Conservation (phyloP, 257 asterid species). For the Solanum rostratum region DNA sequence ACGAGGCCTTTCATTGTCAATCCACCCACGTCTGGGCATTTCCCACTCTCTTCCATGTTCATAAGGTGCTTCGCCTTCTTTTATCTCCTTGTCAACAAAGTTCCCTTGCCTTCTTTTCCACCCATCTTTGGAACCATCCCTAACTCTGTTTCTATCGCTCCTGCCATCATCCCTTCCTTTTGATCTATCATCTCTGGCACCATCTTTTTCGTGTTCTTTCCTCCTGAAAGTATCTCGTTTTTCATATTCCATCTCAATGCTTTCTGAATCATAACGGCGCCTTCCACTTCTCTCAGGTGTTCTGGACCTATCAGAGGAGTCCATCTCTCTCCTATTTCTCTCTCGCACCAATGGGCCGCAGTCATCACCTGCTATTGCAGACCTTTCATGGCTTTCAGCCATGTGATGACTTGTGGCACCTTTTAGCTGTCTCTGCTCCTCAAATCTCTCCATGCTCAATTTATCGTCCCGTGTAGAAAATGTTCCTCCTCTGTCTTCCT, state of each 20-base stretch:
- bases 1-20: conserved; percentile 58
- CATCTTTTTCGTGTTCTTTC: conserved; percentile 74
- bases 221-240: conserved; percentile 40
- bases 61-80: conserved; percentile 47
- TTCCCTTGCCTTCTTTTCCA: conserved; percentile 73
- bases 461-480: conserved; percentile 20
- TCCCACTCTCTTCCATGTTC: conserved; percentile 93
- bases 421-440: conserved; percentile 39
- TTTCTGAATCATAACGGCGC: conserved; percentile 43
- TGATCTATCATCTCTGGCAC: conserved; percentile 57
- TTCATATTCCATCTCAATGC: conserved; percentile 48
- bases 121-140: conserved; percentile 53
- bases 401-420: conserved; percentile 25
- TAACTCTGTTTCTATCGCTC: conserved; percentile 61
- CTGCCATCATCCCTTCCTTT: conserved; percentile 76
- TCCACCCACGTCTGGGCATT: conserved; percentile 68
- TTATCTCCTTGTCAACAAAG: conserved; percentile 43
- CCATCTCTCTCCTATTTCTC: conserved; percentile 53
- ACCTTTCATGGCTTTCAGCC: conserved; percentile 33
- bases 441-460: conserved; percentile 39
- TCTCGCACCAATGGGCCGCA: conserved; percentile 33
- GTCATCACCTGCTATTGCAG: conserved; percentile 48
- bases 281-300: conserved; percentile 67
- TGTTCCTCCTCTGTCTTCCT: conserved; percentile 37
- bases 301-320: conserved; percentile 31